A percentile compares a stretch with the other conserved stretches of the same genome.
Conservation (phyloP, 2,329 filamentous ascomycete species). For the Fusarium armeniacum region DNA sequence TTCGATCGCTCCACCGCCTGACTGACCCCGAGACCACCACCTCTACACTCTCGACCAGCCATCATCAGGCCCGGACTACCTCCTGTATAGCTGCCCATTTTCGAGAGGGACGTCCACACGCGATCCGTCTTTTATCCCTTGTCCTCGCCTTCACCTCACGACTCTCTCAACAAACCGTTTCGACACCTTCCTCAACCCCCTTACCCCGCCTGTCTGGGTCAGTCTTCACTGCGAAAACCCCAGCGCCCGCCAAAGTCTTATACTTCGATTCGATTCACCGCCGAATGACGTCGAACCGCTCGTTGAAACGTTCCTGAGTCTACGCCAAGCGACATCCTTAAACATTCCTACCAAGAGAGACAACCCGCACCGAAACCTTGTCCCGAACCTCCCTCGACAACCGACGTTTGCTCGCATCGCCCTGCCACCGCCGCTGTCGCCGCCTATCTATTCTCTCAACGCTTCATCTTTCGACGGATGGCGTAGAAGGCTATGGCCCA, state of each 20-base stretch:
- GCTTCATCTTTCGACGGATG: conserved; percentile 55
- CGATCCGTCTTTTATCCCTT: conserved; percentile 18
- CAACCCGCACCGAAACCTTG: conserved; percentile 7
- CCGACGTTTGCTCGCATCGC: conserved; percentile 16
- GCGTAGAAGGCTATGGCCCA: conserved; percentile 68
- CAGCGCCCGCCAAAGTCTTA: conserved; percentile 18
- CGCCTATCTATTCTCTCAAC: conserved; percentile 22
- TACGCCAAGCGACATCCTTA: conserved; percentile 42
- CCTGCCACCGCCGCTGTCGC: conserved; percentile 25
- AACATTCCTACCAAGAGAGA: conserved; percentile 17
- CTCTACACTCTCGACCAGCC: conserved; percentile 31
- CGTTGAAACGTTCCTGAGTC: conserved; percentile 44
- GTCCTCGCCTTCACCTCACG: conserved; percentile 13
- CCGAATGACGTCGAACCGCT: conserved; percentile 47
- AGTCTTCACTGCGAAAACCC: conserved; percentile 20
- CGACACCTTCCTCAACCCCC: conserved; percentile 25
- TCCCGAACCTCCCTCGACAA: conserved; percentile 38
- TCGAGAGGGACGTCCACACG: conserved; percentile 19
- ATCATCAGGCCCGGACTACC: conserved; percentile 34
- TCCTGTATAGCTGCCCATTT: conserved; percentile 13
- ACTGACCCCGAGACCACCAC: conserved; percentile 42
- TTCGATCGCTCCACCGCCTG: conserved; percentile 50
- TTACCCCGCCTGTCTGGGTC: conserved; percentile 37
- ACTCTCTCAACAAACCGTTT: conserved; percentile 23
- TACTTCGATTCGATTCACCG: conserved; percentile 48